Evolutionary conservation across 495 filamentous ascomycete genomes (phyloP).

Genomic region (Evansstolkia leycettana): DNA sequence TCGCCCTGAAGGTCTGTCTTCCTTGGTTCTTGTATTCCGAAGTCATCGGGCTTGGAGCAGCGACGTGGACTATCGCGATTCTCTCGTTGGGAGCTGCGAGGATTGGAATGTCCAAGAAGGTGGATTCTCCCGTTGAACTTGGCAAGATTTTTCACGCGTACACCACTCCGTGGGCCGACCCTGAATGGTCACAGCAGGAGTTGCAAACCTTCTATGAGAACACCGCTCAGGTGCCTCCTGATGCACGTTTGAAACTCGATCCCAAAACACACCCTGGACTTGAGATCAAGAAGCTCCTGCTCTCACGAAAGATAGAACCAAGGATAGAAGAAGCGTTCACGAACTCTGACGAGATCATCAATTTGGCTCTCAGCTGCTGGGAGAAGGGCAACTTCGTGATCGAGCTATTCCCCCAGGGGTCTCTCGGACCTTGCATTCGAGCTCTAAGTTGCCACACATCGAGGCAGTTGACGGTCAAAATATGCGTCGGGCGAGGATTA

Average conservation of each 20-base stretch:
- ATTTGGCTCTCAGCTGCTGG: slow-evolving; percentile 27
- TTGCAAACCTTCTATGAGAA: slow-evolving; percentile 34
- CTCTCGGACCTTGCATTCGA: slow-evolving; percentile 28
- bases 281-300: slow-evolving; percentile 32
- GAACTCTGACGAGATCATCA: slow-evolving; percentile 24
- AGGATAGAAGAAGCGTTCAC: slow-evolving; percentile 35
- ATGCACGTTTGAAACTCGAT: slow-evolving; percentile 22
- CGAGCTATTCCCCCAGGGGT: slow-evolving; percentile 31
- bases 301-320: slow-evolving; percentile 20
- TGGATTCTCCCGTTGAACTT: slow-evolving; percentile 24
- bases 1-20: slow-evolving; percentile 22
- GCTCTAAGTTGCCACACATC: slow-evolving; percentile 33
- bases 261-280: slow-evolving; percentile 34
- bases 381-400: slow-evolving; percentile 28
- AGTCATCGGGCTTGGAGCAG: slow-evolving; percentile 36
- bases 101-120: slow-evolving; percentile 32
- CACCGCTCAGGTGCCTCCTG: slow-evolving; percentile 14
- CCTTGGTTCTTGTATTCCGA: slow-evolving; percentile 33
- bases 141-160: slow-evolving; percentile 31
- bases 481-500: slow-evolving; percentile 28
- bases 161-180: slow-evolving; percentile 31
- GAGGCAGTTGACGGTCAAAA: slow-evolving; percentile 23
- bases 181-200: slow-evolving; percentile 39
- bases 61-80: slow-evolving; percentile 43
- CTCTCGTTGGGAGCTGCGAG: slow-evolving; percentile 32